Percentiles rank a stretch among this genome's conserved stretches.
Evolutionary conservation across 176 grass and related monocot genomes (phyloP).

Genomic region (Tuctoria greenei): DNA sequence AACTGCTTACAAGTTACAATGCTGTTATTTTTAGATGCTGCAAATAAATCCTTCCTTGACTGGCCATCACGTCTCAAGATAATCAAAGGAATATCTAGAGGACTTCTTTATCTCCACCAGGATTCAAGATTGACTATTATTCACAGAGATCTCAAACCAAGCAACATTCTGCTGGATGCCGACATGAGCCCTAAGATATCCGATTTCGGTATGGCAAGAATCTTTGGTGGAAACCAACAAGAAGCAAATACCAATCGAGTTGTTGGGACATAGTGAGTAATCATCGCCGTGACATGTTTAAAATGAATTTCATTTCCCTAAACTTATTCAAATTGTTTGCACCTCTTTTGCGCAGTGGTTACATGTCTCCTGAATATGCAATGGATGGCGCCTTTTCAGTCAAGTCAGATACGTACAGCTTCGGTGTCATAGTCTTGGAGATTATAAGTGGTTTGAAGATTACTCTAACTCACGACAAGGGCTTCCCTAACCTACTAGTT

Average conservation of each 20-base stretch:
- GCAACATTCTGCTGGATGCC: slow-evolving; percentile 54
- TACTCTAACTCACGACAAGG: neutral
- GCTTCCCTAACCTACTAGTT: slow-evolving; percentile 39
- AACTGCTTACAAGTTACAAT: neutral
- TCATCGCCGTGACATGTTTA: neutral
- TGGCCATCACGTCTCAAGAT: slow-evolving; percentile 53
- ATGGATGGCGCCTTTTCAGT: slow-evolving; percentile 62
- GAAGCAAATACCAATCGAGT: slow-evolving; percentile 51
- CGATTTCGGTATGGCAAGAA: slow-evolving; percentile 68
- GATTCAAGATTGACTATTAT: slow-evolving; percentile 62
- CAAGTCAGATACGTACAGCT: slow-evolving; percentile 63
- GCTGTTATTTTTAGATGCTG: slow-evolving; percentile 26
- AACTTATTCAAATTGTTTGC: neutral
- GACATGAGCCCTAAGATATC: slow-evolving; percentile 68
- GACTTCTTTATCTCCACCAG: slow-evolving; percentile 67
- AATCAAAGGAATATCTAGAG: slow-evolving; percentile 54
- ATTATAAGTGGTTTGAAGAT: slow-evolving; percentile 61
- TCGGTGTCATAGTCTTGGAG: slow-evolving; percentile 63
- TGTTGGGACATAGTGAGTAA: slow-evolving; percentile 57
- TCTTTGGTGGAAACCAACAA: slow-evolving; percentile 47
- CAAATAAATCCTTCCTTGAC: slow-evolving; percentile 36
- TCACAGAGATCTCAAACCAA: slow-evolving; percentile 52
- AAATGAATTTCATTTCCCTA: neutral
- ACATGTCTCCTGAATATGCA: slow-evolving; percentile 77
- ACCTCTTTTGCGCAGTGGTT: neutral